These are phyloP conservation scores for Nemania abortiva DNA, from an alignment of 2,329 filamentous ascomycete genomes.

Conservation along the genomic window DNA sequence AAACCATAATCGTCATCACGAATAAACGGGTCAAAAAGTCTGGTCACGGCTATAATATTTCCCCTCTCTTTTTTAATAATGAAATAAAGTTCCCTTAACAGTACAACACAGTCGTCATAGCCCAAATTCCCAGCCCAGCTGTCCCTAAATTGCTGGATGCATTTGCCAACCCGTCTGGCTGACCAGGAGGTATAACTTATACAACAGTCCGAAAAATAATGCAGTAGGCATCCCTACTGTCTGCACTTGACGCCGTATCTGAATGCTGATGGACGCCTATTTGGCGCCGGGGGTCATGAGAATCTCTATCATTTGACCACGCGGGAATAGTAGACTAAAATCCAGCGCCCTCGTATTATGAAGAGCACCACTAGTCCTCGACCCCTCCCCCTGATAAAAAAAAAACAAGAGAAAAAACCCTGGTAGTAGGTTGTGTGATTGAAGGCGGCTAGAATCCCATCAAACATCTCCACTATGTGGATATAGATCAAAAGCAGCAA, in stretches of 20 bases:
- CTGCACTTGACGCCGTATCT: constrained; percentile 42
- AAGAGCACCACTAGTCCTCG: constrained; percentile 22
- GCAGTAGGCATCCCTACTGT: constrained; percentile 29
- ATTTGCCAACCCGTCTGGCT: constrained; percentile 29
- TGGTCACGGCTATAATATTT: constrained; percentile 23
- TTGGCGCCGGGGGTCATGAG: constrained; percentile 36
- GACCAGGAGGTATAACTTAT: constrained; percentile 40
- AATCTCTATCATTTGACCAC: constrained; percentile 30
- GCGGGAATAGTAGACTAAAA: constrained; percentile 11
- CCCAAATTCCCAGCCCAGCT: constrained; percentile 34
- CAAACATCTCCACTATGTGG: constrained; percentile 42
- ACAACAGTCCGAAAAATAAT: constrained; percentile 37
- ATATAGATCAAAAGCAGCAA: constrained; percentile 46
- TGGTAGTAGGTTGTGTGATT: constrained; percentile 34
- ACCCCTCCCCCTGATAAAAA: constrained; percentile 12
- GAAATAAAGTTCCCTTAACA: constrained; percentile 28
- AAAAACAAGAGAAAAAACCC: constrained; percentile 14
- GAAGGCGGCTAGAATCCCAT: constrained; percentile 41
- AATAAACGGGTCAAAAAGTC: not conserved
- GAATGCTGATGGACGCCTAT: constrained; percentile 42
- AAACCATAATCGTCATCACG: not conserved
- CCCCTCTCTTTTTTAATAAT: constrained; percentile 18
- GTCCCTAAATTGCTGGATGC: constrained; percentile 32
- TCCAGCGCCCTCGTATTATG: constrained; percentile 3
- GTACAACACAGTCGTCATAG: constrained; percentile 34